Percentiles rank a stretch among this genome's conserved stretches.
Conservation (phyloP, 495 filamentous ascomycete genomes). For the Aspergillus campestris region DNA sequence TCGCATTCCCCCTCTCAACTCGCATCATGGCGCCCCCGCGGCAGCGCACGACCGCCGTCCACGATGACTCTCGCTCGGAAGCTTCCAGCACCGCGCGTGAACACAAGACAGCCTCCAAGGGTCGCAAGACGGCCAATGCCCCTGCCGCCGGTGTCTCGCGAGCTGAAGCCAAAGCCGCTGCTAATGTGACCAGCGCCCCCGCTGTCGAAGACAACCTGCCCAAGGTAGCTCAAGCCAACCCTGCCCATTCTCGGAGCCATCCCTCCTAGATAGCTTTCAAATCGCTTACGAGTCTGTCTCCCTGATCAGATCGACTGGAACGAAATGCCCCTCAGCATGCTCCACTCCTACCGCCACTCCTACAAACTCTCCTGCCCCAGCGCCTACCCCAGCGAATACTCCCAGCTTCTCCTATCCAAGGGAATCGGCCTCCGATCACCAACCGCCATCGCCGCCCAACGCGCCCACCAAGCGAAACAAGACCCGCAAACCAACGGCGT, state of each 20-base stretch:
- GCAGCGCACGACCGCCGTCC: slow-evolving; percentile 31
- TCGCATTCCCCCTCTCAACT: slow-evolving; percentile 1
- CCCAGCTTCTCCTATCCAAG: slow-evolving; percentile 61
- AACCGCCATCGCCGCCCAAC: slow-evolving; percentile 36
- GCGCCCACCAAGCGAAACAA: slow-evolving; percentile 18
- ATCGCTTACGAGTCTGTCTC: slow-evolving; percentile 4
- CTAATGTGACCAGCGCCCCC: slow-evolving; percentile 31
- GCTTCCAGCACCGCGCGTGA: slow-evolving; percentile 45
- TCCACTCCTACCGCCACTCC: slow-evolving; percentile 73
- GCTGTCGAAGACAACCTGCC: slow-evolving; percentile 24
- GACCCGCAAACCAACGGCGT: slow-evolving; percentile 6
- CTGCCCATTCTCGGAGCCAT: background rate
- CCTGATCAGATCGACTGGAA: slow-evolving; percentile 62
- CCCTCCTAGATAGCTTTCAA: background rate
- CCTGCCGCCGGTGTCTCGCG: background rate
- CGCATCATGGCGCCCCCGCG: slow-evolving; percentile 39
- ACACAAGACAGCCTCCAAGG: slow-evolving; percentile 26
- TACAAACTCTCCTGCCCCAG: slow-evolving; percentile 63
- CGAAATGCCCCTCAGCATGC: slow-evolving; percentile 58
- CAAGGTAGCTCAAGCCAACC: slow-evolving; percentile 19
- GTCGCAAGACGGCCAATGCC: slow-evolving; percentile 22
- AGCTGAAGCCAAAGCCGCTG: slow-evolving; percentile 13
- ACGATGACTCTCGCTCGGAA: slow-evolving; percentile 48
- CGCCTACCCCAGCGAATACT: slow-evolving; percentile 62
- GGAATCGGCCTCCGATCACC: slow-evolving; percentile 56